Conservation (phyloP, 306 rosid genomes). For the Vigna reflexopilosa region DNA sequence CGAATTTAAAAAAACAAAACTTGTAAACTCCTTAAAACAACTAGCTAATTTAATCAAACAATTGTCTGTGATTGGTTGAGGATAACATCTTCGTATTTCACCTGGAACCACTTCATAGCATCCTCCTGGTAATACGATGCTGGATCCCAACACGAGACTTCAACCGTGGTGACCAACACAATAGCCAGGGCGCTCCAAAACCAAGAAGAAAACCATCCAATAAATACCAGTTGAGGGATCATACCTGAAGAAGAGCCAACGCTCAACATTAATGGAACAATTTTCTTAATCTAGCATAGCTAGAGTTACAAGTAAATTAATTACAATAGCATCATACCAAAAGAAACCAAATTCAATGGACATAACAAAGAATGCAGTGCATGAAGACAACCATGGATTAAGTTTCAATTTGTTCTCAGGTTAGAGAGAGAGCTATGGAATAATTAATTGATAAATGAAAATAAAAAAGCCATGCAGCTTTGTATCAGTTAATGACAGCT, state of each 20-base stretch:
- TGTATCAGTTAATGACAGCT: neutral
- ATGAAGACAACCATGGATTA: neutral
- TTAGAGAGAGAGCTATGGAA: too few relatives aligned
- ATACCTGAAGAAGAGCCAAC: slow-evolving; percentile 55
- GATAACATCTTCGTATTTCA: slow-evolving; percentile 89
- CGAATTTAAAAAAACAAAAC: slow-evolving; percentile 47
- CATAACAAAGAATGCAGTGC: neutral
- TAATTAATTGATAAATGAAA: too few relatives aligned
- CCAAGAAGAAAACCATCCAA: slow-evolving; percentile 90
- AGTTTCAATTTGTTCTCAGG: neutral
- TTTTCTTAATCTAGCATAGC: neutral
- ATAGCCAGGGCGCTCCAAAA: slow-evolving; percentile 86
- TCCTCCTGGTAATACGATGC: slow-evolving; percentile 84
- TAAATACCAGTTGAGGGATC: slow-evolving; percentile 91
- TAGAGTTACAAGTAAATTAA: neutral
- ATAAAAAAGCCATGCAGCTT: neutral
- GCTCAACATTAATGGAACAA: neutral
- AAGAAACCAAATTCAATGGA: neutral
- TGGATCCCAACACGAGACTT: slow-evolving; percentile 85
- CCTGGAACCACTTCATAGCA: slow-evolving; percentile 93
- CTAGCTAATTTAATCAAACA: slow-evolving; percentile 29
- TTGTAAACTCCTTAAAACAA: slow-evolving; percentile 22
- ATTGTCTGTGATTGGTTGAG: slow-evolving; percentile 58
- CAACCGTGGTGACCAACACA: slow-evolving; percentile 87
- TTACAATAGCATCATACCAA: neutral